Percentiles rank a stretch among this genome's conserved stretches.
These are phyloP conservation scores for Geotrichum klebahnii DNA, from an alignment of 1,139 yeast genomes.

Conservation along the genomic window DNA sequence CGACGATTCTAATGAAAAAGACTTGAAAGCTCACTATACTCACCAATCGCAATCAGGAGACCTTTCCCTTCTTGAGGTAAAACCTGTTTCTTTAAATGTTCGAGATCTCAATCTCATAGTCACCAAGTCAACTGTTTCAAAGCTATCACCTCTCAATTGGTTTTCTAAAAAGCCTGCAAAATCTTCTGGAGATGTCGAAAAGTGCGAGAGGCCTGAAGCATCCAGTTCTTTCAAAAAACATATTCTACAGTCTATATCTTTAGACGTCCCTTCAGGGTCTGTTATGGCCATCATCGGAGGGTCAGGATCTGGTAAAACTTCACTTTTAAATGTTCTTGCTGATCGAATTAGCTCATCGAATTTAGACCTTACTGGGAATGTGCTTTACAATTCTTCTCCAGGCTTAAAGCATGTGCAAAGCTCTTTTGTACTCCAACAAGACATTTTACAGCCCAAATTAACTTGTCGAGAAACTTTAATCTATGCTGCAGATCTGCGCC, in stretches of 20 bases:
- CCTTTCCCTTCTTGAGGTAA: conserved; percentile 12
- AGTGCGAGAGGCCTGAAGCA: neutral
- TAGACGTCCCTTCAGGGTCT: conserved; percentile 52
- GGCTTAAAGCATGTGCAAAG: conserved; percentile 41
- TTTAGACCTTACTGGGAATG: conserved; percentile 31
- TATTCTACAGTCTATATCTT: conserved; percentile 44
- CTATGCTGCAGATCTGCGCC: conserved; percentile 66
- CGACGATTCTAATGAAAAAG: too few species aligned
- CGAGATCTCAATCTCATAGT: conserved; percentile 14
- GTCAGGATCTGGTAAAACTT: conserved; percentile 84
- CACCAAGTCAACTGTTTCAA: conserved; percentile 3
- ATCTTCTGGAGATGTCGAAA: neutral
- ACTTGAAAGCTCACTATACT: too few species aligned
- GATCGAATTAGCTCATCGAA: conserved; percentile 48
- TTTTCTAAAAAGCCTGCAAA: neutral
- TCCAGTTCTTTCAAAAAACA: conserved; percentile 2
- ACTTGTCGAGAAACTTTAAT: conserved; percentile 66
- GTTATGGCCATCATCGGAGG: conserved; percentile 76
- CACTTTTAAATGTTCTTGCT: conserved; percentile 68
- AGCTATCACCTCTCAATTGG: conserved; percentile 1
- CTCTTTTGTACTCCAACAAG: conserved; percentile 78
- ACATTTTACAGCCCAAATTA: conserved; percentile 63
- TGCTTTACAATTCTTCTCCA: conserved; percentile 43
- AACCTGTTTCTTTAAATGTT: conserved; percentile 17
- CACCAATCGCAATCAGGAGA: conserved; percentile 4